phyloP scores from a whole-genome alignment of 192 early-diverging fungal species.

The Ambispora gerdemannii region DNA sequence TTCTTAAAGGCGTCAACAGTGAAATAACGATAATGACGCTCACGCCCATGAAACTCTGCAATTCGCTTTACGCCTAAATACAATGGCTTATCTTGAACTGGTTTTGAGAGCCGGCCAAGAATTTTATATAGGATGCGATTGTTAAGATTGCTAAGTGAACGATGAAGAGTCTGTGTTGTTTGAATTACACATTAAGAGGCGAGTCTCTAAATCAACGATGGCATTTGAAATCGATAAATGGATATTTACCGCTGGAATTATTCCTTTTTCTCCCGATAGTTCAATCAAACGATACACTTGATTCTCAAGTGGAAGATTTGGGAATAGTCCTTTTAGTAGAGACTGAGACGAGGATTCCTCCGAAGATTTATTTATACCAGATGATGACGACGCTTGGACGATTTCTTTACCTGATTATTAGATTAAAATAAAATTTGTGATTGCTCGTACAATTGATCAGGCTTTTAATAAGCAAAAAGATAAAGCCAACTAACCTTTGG shows the following conservation, averaged over 20 bases:
- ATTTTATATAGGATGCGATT: slow-evolving; percentile 49
- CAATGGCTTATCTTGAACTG: slow-evolving; percentile 21
- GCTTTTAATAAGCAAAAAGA: too few relatives aligned
- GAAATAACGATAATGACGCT: slow-evolving; percentile 63
- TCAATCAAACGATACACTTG: slow-evolving; percentile 61
- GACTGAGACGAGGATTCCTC: slow-evolving; percentile 33
- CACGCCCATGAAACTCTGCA: slow-evolving; percentile 61
- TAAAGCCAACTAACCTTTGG: not conserved
- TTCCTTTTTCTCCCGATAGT: slow-evolving; percentile 48
- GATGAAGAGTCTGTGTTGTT: slow-evolving; percentile 46
- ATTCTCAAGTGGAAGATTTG: slow-evolving; percentile 59
- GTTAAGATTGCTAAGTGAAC: slow-evolving; percentile 50
- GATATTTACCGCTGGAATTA: slow-evolving; percentile 45
- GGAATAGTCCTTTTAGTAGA: slow-evolving; percentile 44
- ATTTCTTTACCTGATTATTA: not conserved
- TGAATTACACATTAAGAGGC: too few relatives aligned
- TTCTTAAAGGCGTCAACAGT: slow-evolving; percentile 38
- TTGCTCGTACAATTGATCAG: too few relatives aligned
- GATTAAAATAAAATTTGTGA: not conserved
- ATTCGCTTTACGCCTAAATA: slow-evolving; percentile 40
- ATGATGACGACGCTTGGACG: too few relatives aligned
- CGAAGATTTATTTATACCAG: slow-evolving; percentile 19
- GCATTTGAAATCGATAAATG: not conserved
- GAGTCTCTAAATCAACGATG: not conserved
- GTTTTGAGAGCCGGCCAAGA: slow-evolving; percentile 44